Evolutionary conservation across 768 basidiomycete species (phyloP).

Genomic region (Lentinula raphanica): DNA sequence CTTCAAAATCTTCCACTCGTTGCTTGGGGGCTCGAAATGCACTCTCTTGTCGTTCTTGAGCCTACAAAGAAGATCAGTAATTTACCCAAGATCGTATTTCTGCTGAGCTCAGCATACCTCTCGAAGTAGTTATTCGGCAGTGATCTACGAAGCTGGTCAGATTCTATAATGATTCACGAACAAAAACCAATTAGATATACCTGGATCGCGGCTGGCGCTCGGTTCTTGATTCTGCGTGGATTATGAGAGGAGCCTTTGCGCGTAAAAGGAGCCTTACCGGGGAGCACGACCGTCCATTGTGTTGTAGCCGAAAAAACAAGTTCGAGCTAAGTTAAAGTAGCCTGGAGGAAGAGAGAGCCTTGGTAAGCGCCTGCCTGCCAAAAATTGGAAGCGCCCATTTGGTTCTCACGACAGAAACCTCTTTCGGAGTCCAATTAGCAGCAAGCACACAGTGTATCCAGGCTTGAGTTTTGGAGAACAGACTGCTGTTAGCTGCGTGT

Average conservation of each 20-base stretch:
- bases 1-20: slow-evolving; percentile 94
- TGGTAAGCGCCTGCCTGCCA: too few species aligned
- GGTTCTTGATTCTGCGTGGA: slow-evolving; percentile 77
- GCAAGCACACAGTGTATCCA: too few species aligned
- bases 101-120: slow-evolving; percentile 50
- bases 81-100: not conserved
- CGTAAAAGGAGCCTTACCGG: slow-evolving; percentile 53
- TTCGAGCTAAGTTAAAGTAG: not conserved
- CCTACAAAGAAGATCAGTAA: slow-evolving; percentile 40
- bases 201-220: slow-evolving; percentile 91
- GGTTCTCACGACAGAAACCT: too few species aligned
- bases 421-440: too few species aligned
- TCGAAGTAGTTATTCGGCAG: slow-evolving; percentile 94
- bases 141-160: slow-evolving; percentile 58
- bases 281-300: slow-evolving; percentile 78
- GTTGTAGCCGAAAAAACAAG: not conserved
- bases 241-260: not conserved
- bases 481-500: too few species aligned
- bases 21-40: slow-evolving; percentile 90
- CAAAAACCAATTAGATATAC: slow-evolving; percentile 33
- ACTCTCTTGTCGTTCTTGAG: slow-evolving; percentile 95
- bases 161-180: slow-evolving; percentile 4
- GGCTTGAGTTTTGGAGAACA: too few species aligned
- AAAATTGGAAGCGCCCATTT: too few species aligned
- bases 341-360: too few species aligned